Percentiles rank a stretch among this genome's conserved stretches.
Evolutionary conservation across 2,329 filamentous ascomycete species (phyloP).

Genomic region (Coniosporium tulheliwenetii): DNA sequence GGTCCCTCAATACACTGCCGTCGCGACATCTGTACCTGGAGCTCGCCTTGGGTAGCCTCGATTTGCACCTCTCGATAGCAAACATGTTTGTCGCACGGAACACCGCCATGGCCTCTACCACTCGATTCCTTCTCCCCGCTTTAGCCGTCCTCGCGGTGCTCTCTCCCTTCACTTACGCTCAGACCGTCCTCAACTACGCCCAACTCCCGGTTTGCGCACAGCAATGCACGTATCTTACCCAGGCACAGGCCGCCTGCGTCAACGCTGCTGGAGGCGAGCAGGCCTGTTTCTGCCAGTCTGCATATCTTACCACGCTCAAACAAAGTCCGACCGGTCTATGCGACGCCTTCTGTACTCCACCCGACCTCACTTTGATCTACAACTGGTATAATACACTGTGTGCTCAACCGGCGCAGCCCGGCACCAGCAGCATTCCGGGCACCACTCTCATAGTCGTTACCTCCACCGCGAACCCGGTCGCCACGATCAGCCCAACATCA

Average conservation of each 20-base stretch:
- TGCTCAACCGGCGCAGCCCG: conserved; percentile 4
- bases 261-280: conserved; percentile 45
- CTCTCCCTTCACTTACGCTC: background rate
- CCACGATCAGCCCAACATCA: too few relatives aligned
- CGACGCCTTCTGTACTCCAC: conserved; percentile 30
- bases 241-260: conserved; percentile 58
- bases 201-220: conserved; percentile 20
- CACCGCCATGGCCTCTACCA: too few relatives aligned
- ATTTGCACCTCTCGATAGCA: too few relatives aligned
- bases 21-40: too few relatives aligned
- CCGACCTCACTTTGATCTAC: conserved; percentile 42
- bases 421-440: background rate
- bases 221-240: conserved; percentile 19
- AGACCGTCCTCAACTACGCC: conserved; percentile 12
- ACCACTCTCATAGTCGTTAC: background rate
- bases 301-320: conserved; percentile 42
- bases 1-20: too few relatives aligned
- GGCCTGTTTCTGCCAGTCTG: conserved; percentile 58
- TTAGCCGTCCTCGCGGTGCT: too few relatives aligned
- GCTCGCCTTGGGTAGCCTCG: too few relatives aligned
- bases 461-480: background rate
- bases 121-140: too few relatives aligned
- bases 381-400: conserved; percentile 60
- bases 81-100: too few relatives aligned
- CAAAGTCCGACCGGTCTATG: conserved; percentile 45